Conservation (phyloP, 2,329 filamentous ascomycete species). For the Stachybotrys chartarum region DNA sequence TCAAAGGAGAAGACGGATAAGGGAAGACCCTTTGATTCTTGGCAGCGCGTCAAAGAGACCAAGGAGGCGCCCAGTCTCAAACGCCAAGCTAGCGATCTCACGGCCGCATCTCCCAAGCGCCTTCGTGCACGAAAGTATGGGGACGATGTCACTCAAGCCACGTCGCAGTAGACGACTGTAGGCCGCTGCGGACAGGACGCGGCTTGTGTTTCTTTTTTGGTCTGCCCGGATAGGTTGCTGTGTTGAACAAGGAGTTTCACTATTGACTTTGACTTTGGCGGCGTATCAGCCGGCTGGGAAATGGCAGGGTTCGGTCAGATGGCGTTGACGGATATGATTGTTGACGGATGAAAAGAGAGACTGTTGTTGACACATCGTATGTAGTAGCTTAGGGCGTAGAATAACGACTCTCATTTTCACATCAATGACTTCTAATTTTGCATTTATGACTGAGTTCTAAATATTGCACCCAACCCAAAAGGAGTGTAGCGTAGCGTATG, state of each 20-base stretch:
- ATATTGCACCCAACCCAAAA: no score
- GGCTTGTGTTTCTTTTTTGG: not conserved
- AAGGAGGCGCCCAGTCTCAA: constrained; percentile 39
- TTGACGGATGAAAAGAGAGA: not conserved
- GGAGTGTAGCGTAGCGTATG: no score
- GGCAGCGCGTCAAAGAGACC: constrained; percentile 57
- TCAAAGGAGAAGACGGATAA: constrained; percentile 30
- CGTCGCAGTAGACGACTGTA: not conserved
- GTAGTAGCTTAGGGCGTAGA: not conserved
- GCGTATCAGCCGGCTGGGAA: not conserved
- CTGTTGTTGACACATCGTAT: not conserved
- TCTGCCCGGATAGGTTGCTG: not conserved
- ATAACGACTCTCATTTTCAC: not conserved
- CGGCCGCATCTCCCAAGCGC: constrained; percentile 24
- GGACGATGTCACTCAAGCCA: not conserved
- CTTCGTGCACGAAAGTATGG: constrained; percentile 13
- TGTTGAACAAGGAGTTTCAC: not conserved
- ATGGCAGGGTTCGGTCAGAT: not conserved
- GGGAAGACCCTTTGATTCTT: constrained; percentile 58
- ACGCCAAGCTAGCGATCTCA: constrained; percentile 27
- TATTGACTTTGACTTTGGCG: constrained; percentile 3
- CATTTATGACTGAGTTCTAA: no score
- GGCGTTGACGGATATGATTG: not conserved
- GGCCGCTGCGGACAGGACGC: no score
- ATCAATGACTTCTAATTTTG: no score